Evolutionary conservation across 2,329 filamentous ascomycete species (phyloP), one percentile per base, ranked within the genome.

Genomic region (Rachicladosporium sp.): DNA sequence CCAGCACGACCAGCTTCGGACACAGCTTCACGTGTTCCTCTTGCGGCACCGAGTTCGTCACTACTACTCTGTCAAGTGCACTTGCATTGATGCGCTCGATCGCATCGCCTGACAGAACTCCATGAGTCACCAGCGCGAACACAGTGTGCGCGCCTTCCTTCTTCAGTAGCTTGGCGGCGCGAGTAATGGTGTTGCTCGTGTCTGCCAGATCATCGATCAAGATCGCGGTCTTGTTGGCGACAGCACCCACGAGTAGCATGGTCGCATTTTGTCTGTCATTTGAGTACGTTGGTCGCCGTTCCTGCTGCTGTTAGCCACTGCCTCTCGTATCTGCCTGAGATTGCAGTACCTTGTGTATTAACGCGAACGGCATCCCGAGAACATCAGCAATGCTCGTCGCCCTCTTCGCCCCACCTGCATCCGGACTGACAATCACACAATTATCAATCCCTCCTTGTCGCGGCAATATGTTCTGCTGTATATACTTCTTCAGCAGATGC

Each of bases 101-200:
- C 39, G 89, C 89, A 60, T 98, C 89, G 27, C 91, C 91, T 57
- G 85, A 94, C 56, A 98, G 75, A 47, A 96, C 86, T 38, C 89
- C 91, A 58, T 98, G 91, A 4, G 91, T 96, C 50, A 98, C 74
- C 38, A 98, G 72, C 5, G 91, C 91, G 59, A 88, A 93, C 34
- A 96, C 87, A 49, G 78, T 78, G 29, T 79, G 82, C n/a, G 91
- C 91, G 29, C 77, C 77, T 64, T 95, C 86, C 54, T 86, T 89
- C 69, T 95, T 95, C 49, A 96, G 68, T n/a, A 96, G 73, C 68
- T 96, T 95, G 23, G 91, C 91, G 6, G 91, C 91, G 44, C 91
- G 78, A 0, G 89, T 96, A 52, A 96, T 94, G 30, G 91, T 98
- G 65, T 96, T 96, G 41, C 83, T 91, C 1, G 91, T 98, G 60